Evolutionary conservation across 176 grass and related monocot genomes (phyloP).

Genomic region (Elaeis guineensis): DNA sequence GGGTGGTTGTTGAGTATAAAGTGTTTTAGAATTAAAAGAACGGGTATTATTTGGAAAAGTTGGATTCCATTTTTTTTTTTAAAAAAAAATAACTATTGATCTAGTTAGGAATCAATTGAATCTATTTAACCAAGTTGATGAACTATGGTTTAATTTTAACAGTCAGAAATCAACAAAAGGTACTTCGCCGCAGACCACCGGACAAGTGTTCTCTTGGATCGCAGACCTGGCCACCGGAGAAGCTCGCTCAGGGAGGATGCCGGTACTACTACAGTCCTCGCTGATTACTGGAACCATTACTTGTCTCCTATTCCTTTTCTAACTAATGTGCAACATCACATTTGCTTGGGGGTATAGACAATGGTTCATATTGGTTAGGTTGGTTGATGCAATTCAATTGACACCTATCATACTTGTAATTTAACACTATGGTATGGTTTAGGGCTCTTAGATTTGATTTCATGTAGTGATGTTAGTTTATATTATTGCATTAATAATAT

Average conservation of each 20-base stretch:
- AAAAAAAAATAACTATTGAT: background rate
- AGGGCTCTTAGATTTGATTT: too few relatives aligned
- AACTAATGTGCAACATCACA: background rate
- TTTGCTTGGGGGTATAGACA: too few relatives aligned
- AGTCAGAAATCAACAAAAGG: conserved; percentile 55
- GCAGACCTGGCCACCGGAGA: conserved; percentile 64
- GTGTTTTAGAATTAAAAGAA: conserved; percentile 26
- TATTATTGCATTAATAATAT: too few relatives aligned
- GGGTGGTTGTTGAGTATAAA: conserved; percentile 34
- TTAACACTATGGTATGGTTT: too few relatives aligned
- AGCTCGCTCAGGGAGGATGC: conserved; percentile 11
- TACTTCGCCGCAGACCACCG: conserved; percentile 28
- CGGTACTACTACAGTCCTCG: conserved; percentile 19
- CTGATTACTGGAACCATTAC: conserved; percentile 16
- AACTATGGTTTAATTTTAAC: conserved; percentile 2
- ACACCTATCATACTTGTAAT: too few relatives aligned
- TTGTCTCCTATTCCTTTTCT: conserved; percentile 26
- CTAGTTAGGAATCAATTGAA: background rate
- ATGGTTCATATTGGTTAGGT: too few relatives aligned
- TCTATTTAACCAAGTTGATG: too few relatives aligned
- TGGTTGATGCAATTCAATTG: too few relatives aligned
- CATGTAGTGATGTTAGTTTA: too few relatives aligned
- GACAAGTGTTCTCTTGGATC: conserved; percentile 57
- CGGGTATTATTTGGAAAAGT: conserved; percentile 23
- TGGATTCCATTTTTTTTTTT: conserved; percentile 5